These are phyloP conservation scores for Tympanopsis confertula DNA, from an alignment of 2,329 filamentous ascomycete genomes.

Conservation along the genomic window DNA sequence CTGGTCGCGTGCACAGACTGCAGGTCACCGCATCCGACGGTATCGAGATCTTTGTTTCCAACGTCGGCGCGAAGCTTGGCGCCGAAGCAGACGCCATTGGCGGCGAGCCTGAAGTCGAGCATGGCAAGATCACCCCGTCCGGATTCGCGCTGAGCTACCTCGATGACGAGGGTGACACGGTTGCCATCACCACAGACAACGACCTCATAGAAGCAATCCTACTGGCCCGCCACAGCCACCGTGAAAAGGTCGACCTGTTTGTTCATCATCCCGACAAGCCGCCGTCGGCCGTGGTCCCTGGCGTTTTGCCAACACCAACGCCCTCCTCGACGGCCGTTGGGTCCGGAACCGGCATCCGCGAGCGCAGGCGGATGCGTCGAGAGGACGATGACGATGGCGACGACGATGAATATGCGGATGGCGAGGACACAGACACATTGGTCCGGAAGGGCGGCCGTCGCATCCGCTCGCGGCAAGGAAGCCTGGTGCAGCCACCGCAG, in stretches of 20 bases:
- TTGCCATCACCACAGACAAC: constrained; percentile 91
- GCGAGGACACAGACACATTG: constrained; percentile 30
- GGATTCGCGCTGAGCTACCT: constrained; percentile 92
- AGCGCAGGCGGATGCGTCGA: constrained; percentile 26
- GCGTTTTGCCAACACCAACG: constrained; percentile 42
- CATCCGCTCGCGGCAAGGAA: constrained; percentile 15
- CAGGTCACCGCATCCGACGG: constrained; percentile 75
- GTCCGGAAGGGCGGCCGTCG: constrained; percentile 16
- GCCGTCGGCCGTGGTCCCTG: constrained; percentile 55
- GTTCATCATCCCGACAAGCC: constrained; percentile 87
- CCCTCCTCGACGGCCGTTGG: constrained; percentile 36
- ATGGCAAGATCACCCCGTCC: constrained; percentile 63
- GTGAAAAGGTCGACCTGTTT: constrained; percentile 93
- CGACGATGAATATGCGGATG: constrained; percentile 44
- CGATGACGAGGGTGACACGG: constrained; percentile 91
- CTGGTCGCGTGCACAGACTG: constrained; percentile 82
- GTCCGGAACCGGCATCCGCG: constrained; percentile 31
- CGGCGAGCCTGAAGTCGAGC: constrained; percentile 65
- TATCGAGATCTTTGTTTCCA: constrained; percentile 64
- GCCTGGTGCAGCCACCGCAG: constrained; percentile 47
- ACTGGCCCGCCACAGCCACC: constrained; percentile 63
- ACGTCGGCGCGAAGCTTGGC: constrained; percentile 76
- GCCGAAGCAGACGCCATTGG: constrained; percentile 73
- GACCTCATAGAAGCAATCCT: constrained; percentile 84
- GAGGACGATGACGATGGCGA: constrained; percentile 22